Evolutionary conservation across 2,329 filamentous ascomycete species (phyloP), one percentile per base, ranked within the genome.

Genomic region (Penicillium sp.): DNA sequence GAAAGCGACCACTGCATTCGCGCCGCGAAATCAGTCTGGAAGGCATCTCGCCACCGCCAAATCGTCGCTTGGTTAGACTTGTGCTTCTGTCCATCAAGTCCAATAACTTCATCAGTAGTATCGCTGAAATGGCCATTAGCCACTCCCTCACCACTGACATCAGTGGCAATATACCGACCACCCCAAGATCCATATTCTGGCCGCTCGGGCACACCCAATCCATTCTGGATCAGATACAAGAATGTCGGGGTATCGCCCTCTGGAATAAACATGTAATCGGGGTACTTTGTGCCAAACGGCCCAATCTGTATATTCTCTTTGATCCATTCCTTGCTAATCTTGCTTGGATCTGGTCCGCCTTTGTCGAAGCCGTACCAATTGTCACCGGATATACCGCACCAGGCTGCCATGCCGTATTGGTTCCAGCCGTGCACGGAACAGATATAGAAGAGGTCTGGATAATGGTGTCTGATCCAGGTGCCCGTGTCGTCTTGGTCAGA

Each of bases 401-500:
- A 86, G 0, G 83, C 71, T 0, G 84, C 83, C 50, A 79, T 63
- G 2, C 75, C 76, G 58, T 86, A 87, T 48, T 81, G 73, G 60
- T 82, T 82, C 78, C 79, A 86, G 7, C 77, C 82, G 63, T 86
- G 84, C 1, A 85, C 68, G 0, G 80, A 83, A 16, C 72, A 74
- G 52, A 87, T 84, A 67, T 84, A 86, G 61, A 83, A 81, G 7
- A 86, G 65, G 24, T 82, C 78, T 0, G 84, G 82, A 57, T 79
- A 86, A 3, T 75, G 77, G 44, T 74, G 70, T 16, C 84, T 79
- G 35, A 87, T 81, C 83, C 83, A 86, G 0, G 77, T 69, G 0
- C 82, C 83, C 0, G 81, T 79, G 58, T 87, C 79, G 58, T 86
- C 84, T 61, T 86, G 84, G 60, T 86, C 84, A 6, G 82, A 84